Base-by-base conservation (phyloP, 495 filamentous ascomycete genomes). In the Cercophora scortea region DNA sequence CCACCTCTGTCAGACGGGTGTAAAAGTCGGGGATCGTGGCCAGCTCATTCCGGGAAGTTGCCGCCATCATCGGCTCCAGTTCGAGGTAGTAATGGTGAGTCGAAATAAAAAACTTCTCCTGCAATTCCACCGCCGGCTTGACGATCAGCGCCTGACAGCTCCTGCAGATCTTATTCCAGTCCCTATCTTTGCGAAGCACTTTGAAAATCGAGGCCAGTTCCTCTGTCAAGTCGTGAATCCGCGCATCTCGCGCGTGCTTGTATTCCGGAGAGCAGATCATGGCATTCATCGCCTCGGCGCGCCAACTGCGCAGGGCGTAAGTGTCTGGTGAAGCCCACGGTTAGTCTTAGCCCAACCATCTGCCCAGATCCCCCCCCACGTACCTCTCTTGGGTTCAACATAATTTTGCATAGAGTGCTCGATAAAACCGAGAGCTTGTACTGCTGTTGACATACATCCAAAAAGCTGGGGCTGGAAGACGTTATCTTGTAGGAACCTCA, bases 281-380 rank as follows among this genome's bases (percentile, higher is more conserved):
- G 25, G 64, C 68, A 35, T 57, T 58, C 19, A 60, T 47, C 6
- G 66, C 59, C 41, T 67, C 62, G 16, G 61, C 59, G 32, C 49
- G 61, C 68, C 68, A 71, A 5, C 65, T 60, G 4, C 61, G 58
- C 6, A 65, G 40, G 0, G 63, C 61, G 44, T 59, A 63, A 15
- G 63, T 50, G 45, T 71, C 68, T 70, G 54, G 6, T 18, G 8
- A 6, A 8, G n/a, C n/a, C 18, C 1, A 17, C 19, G 10, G 47
- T 54, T 38, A 57, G 50, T 15, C 10, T 39, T 16, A 10, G 16
- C 9, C 36, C 15, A 15, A 39, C 32, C n/a, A n/a, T 13, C 39
- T 48, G n/a, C 5, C 18, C 6, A 38, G 32, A 52, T 38, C 19
- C 3, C 3, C n/a, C 2, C 18, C 9, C 42, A 13, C 16, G 36